Percentiles rank a stretch among this genome's conserved stretches.
Evolutionary conservation across 2,329 filamentous ascomycete species (phyloP).

Genomic region (Exophiala sideris): DNA sequence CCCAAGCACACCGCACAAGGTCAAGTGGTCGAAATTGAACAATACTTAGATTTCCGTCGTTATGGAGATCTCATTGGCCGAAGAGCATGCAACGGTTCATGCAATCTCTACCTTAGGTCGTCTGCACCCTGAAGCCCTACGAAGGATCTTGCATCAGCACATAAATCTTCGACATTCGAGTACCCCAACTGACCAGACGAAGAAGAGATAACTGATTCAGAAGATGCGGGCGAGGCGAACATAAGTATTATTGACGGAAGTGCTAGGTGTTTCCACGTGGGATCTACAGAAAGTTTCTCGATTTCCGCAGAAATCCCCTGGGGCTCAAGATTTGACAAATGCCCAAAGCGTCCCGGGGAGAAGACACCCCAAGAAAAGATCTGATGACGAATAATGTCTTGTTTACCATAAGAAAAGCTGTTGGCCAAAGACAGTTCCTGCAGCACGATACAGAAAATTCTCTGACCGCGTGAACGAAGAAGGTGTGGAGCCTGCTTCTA

Average conservation of each 20-base stretch:
- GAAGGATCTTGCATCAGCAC: conserved; percentile 14
- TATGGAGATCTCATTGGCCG: conserved; percentile 19
- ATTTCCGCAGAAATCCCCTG: not conserved
- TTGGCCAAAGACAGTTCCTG: not conserved
- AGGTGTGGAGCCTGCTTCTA: not conserved
- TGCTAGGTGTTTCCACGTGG: not conserved
- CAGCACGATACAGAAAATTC: not conserved
- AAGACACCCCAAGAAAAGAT: not conserved
- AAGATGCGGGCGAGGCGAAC: conserved; percentile 3
- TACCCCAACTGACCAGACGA: not conserved
- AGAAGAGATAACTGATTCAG: not conserved
- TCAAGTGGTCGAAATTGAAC: conserved; percentile 13
- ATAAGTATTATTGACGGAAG: not conserved
- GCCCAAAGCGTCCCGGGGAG: not conserved
- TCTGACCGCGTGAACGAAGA: not conserved
- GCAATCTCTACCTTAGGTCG: conserved; percentile 23
- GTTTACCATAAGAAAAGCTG: not conserved
- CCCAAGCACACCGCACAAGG: conserved; percentile 14
- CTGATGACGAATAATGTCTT: not conserved
- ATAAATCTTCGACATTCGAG: conserved; percentile 5
- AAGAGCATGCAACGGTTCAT: conserved; percentile 19
- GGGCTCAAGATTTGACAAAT: not conserved
- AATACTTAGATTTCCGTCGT: conserved; percentile 12
- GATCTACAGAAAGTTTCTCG: not conserved
- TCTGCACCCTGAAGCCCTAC: conserved; percentile 13